phyloP scores from a whole-genome alignment of 768 basidiomycete genomes.

The Xerocomus potaroensis region DNA sequence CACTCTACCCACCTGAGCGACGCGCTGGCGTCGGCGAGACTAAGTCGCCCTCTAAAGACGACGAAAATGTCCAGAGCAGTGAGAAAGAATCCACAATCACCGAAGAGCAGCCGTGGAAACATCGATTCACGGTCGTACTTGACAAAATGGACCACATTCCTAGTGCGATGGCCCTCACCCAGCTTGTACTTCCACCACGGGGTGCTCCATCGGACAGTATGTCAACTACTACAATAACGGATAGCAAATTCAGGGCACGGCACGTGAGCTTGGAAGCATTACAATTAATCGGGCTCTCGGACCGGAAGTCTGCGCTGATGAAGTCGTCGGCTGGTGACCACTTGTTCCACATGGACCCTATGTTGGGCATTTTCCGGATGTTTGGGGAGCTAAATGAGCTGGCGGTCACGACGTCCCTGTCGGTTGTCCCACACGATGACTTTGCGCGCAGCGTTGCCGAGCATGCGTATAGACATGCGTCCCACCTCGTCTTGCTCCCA shows the following conservation, averaged over 20 bases:
- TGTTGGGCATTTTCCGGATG: constrained; percentile 69
- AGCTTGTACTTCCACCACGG: constrained; percentile 58
- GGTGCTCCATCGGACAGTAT: neutral
- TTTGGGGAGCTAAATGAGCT: constrained; percentile 72
- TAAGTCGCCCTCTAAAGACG: constrained; percentile 19
- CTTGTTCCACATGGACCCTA: constrained; percentile 64
- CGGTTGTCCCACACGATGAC: constrained; percentile 74
- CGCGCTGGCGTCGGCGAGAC: constrained; percentile 43
- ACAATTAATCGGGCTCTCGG: constrained; percentile 78
- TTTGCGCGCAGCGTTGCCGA: constrained; percentile 65
- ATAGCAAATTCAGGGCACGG: constrained; percentile 11
- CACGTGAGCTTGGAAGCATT: constrained; percentile 65
- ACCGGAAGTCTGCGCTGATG: constrained; percentile 62
- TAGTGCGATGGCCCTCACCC: constrained; percentile 83
- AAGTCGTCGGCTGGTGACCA: constrained; percentile 60
- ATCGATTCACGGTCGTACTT: constrained; percentile 77
- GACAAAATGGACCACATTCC: constrained; percentile 88
- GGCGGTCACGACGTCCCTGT: constrained; percentile 56
- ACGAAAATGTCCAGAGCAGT: constrained; percentile 24
- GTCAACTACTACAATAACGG: constrained; percentile 6
- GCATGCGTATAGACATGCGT: constrained; percentile 51
- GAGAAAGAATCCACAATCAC: constrained; percentile 5
- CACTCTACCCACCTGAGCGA: constrained; percentile 62
- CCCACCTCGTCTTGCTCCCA: constrained; percentile 78
- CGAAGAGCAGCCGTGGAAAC: constrained; percentile 36